Percentiles rank a stretch among this genome's conserved stretches.
These are phyloP conservation scores for Dacryopinax primogenitus DNA, from an alignment of 768 basidiomycete genomes.

Conservation along the genomic window DNA sequence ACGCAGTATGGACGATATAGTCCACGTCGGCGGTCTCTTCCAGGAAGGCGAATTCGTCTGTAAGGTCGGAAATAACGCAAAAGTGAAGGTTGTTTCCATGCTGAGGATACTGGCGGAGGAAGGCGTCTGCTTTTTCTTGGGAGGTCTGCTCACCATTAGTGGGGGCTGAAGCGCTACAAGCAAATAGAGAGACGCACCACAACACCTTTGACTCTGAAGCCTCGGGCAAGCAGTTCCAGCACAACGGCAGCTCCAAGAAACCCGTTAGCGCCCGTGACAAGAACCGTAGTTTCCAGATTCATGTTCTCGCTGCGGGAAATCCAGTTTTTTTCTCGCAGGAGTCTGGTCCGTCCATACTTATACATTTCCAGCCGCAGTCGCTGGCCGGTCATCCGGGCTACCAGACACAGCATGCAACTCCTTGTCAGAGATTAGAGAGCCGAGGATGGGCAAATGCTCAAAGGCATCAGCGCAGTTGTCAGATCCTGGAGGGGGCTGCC, in stretches of 20 bases:
- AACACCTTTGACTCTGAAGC: conserved; percentile 2
- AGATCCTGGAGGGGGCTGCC: too few species aligned
- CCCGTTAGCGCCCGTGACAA: conserved; percentile 7
- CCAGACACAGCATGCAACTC: too few species aligned
- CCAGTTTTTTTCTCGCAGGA: neutral
- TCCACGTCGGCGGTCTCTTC: neutral
- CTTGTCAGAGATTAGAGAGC: too few species aligned
- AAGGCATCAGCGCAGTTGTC: too few species aligned
- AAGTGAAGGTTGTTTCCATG: neutral
- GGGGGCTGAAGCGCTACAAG: neutral
- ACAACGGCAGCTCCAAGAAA: conserved; percentile 4
- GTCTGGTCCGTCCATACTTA: too few species aligned
- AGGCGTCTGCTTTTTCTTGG: neutral
- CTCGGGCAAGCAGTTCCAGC: neutral
- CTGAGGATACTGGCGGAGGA: neutral
- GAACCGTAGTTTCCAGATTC: neutral
- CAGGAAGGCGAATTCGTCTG: neutral
- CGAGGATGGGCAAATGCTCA: too few species aligned
- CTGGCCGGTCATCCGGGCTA: too few species aligned
- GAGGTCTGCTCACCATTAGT: neutral
- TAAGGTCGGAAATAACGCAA: neutral
- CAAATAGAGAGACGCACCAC: neutral
- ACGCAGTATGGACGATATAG: conserved; percentile 3
- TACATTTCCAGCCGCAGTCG: too few species aligned
- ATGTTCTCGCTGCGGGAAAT: neutral